phyloP scores from a whole-genome alignment of 2,329 filamentous ascomycete genomes.

The Aspergillus floridensis region DNA sequence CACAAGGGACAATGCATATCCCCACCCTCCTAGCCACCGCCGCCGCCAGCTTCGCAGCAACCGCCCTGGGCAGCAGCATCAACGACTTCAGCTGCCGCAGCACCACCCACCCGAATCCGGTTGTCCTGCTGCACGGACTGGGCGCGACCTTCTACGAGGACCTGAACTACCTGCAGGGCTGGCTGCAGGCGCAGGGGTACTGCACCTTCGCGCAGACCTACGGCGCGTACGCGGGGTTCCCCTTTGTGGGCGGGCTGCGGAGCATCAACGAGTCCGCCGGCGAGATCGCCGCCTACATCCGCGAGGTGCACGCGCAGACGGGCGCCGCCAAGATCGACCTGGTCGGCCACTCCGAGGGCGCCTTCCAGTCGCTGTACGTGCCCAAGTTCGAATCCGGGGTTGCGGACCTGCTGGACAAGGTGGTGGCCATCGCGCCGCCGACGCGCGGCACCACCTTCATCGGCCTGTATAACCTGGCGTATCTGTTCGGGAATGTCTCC shows the following conservation, averaged over 20 bases:
- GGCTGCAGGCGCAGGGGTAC: conserved; percentile 38
- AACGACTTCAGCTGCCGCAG: conserved; percentile 38
- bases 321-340: conserved; percentile 41
- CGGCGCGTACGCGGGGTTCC: conserved; percentile 38
- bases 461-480: conserved; percentile 29
- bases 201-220: conserved; percentile 46
- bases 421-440: conserved; percentile 38
- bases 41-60: conserved; percentile 11
- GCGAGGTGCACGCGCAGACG: conserved; percentile 35
- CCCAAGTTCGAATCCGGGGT: conserved; percentile 37
- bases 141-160: conserved; percentile 40
- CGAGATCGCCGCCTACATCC: conserved; percentile 43
- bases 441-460: conserved; percentile 35
- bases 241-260: conserved; percentile 40
- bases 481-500: conserved; percentile 27
- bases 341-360: conserved; percentile 47
- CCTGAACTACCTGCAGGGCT: conserved; percentile 36
- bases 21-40: conserved; percentile 7
- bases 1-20: conserved; percentile 14
- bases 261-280: conserved; percentile 39
- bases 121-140: conserved; percentile 39
- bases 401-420: conserved; percentile 29
- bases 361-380: conserved; percentile 41
- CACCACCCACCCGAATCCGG: conserved; percentile 28
- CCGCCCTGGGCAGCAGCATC: conserved; percentile 21